Base-by-base conservation (phyloP, 2,329 filamentous ascomycete species). In the Phymatotrichopsis omnivora region DNA sequence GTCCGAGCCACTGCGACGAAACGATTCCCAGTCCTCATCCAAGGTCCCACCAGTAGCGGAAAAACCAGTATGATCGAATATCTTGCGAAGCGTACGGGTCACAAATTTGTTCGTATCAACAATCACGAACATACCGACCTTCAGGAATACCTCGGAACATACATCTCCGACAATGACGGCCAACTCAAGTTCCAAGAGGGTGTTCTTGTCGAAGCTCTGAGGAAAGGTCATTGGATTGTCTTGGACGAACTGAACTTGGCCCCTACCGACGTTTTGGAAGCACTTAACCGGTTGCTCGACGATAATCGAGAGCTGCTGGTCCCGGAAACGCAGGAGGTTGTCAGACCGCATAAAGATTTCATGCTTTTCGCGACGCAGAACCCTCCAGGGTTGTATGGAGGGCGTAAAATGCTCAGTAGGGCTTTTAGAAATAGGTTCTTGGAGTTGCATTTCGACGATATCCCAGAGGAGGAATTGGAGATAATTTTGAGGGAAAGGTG, bases 21-120 rank as follows among this genome's bases (percentile, higher is more conserved):
- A 27, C 77, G 83, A 37, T 98, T 94, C 62, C 93, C 91, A 1
- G 85, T 99, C 37, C 71, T 99, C 7, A 82, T 99, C 16, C 91
- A 99, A 64, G 91, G 91, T 3, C 91, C 93, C 10, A 99, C 91
- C 0, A 98, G 93, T 4, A 84, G 89, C 10, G 91, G 91, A 54
- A 99, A 99, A 65, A 99, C 91, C 0, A 96, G 89, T 64, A 98
- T 99, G 91, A 93, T 98, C 31, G 89, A 96, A 64, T 95, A 94
- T 61, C 73, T 99, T 28, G 89, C 93, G n/a, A 91, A 93, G 60
- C 82, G 84, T 44, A 96, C 86, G 23, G 91, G 93, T 3, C 94
- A 99, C 62, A 91, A 84, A 60, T 98, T 96, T 60, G 86, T 98
- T 32, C 78, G 91, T 49, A 98, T 99, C 69, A 99, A 99, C 67